phyloP scores from a whole-genome alignment of 371 early-diverging fungal genomes.

The Mortierella sp. region DNA sequence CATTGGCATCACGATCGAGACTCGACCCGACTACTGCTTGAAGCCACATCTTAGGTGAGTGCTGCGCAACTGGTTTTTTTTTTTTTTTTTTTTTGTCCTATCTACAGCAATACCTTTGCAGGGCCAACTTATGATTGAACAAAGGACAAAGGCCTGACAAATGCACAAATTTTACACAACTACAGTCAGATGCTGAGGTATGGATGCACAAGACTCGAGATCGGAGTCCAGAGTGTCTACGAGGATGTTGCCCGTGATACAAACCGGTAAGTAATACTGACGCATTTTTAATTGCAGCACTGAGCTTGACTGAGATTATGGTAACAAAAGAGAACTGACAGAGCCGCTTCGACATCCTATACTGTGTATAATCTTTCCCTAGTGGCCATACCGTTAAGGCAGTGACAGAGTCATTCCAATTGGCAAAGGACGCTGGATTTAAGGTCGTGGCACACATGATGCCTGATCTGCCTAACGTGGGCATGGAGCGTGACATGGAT shows the following conservation, averaged over 20 bases:
- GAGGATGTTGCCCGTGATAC: slow-evolving; percentile 99
- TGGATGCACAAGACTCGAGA: slow-evolving; percentile 99
- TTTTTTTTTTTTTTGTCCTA: slow-evolving; percentile 3
- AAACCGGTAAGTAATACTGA: slow-evolving; percentile 70
- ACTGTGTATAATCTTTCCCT: not conserved
- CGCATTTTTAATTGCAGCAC: not conserved
- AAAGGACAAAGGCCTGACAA: not conserved
- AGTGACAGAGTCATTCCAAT: slow-evolving; percentile 97
- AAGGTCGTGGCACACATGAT: slow-evolving; percentile 99
- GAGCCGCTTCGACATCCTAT: not conserved
- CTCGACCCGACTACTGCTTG: slow-evolving; percentile 99
- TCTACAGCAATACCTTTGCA: not conserved
- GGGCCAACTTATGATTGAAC: not conserved
- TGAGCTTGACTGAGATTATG: not conserved
- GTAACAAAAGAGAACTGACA: not conserved
- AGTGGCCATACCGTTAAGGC: slow-evolving; percentile 99
- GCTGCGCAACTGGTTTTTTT: not conserved
- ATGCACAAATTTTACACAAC: not conserved
- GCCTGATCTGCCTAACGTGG: slow-evolving; percentile 99
- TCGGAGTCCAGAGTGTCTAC: slow-evolving; percentile 99
- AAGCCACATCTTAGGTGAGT: slow-evolving; percentile 90
- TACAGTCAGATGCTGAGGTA: slow-evolving; percentile 97
- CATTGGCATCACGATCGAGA: slow-evolving; percentile 99
- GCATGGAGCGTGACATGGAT: slow-evolving; percentile 99
- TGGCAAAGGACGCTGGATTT: slow-evolving; percentile 99